phyloP scores from a whole-genome alignment of 192 early-diverging fungal genomes.

The Rhizoclosmatium sp. region DNA sequence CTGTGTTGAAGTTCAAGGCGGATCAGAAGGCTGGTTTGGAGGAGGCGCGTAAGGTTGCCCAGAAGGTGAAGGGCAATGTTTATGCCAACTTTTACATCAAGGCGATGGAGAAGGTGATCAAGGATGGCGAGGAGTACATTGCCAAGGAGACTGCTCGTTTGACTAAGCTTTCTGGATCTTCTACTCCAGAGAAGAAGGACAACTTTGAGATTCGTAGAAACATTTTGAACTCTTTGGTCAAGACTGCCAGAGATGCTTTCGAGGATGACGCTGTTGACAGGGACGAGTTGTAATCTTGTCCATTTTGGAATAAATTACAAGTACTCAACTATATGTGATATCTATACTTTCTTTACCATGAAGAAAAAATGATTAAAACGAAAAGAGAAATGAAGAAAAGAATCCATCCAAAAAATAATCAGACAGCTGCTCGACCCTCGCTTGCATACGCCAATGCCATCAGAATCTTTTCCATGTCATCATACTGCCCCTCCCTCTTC shows the following conservation, averaged over 20 bases:
- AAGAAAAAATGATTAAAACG: background rate
- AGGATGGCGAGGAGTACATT: conserved; percentile 72
- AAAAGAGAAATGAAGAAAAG: background rate
- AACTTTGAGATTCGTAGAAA: conserved; percentile 88
- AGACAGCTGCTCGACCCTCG: background rate
- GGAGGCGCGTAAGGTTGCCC: conserved; percentile 46
- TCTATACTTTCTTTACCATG: background rate
- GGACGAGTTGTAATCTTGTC: conserved; percentile 30
- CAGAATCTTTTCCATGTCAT: conserved; percentile 24
- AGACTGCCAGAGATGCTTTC: background rate
- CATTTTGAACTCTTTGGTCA: conserved; percentile 66
- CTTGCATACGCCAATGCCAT: conserved; percentile 6
- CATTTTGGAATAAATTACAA: background rate
- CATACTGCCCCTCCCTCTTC: conserved; percentile 8
- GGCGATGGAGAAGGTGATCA: conserved; percentile 86
- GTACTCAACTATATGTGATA: no score
- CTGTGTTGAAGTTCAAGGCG: conserved; percentile 70
- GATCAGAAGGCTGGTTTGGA: conserved; percentile 55
- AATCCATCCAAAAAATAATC: background rate
- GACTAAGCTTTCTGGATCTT: conserved; percentile 77
- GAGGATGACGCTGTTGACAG: conserved; percentile 13
- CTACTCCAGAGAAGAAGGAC: conserved; percentile 78
- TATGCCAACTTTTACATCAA: conserved; percentile 89
- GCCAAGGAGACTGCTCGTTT: conserved; percentile 84
- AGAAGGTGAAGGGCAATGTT: conserved; percentile 51